Evolutionary conservation across 2,329 filamentous ascomycete genomes (phyloP).

Genomic region (Endothia cerciana): DNA sequence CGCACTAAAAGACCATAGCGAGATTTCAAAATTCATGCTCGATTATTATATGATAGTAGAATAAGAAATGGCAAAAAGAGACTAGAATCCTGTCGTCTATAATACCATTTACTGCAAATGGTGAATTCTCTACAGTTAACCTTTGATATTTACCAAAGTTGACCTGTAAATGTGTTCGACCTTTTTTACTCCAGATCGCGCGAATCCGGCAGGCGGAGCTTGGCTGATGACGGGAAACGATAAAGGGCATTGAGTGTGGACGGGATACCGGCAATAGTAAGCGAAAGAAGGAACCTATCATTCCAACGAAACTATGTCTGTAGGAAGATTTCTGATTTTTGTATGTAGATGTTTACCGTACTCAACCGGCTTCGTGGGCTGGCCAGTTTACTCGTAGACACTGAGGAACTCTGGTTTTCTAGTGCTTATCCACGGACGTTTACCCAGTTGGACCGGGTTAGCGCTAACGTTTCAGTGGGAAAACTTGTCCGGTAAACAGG

Average conservation of each 20-base stretch:
- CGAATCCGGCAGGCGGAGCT: background rate
- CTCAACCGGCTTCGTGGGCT: background rate
- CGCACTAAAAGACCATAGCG: slow-evolving; percentile 1
- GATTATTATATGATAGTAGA: slow-evolving; percentile 1
- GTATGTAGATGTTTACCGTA: background rate
- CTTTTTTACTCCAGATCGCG: background rate
- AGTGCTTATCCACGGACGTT: background rate
- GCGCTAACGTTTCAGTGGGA: background rate
- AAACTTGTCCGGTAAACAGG: background rate
- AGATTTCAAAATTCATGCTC: slow-evolving; percentile 8
- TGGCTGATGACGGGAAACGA: background rate
- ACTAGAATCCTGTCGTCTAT: slow-evolving; percentile 4
- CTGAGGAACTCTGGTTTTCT: no score
- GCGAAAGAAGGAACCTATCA: background rate
- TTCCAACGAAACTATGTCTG: background rate
- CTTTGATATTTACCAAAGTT: slow-evolving; percentile 7
- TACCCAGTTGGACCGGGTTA: background rate
- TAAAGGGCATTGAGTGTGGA: background rate
- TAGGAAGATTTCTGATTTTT: background rate
- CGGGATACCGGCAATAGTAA: background rate
- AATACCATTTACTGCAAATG: slow-evolving; percentile 7
- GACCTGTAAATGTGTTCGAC: background rate
- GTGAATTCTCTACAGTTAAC: slow-evolving; percentile 3
- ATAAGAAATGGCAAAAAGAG: slow-evolving; percentile 6
- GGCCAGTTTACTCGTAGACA: no score